Percentiles rank a stretch among this genome's conserved stretches.
phyloP scores from a whole-genome alignment of 805 yeast genomes.

The Saturnispora diversa region DNA sequence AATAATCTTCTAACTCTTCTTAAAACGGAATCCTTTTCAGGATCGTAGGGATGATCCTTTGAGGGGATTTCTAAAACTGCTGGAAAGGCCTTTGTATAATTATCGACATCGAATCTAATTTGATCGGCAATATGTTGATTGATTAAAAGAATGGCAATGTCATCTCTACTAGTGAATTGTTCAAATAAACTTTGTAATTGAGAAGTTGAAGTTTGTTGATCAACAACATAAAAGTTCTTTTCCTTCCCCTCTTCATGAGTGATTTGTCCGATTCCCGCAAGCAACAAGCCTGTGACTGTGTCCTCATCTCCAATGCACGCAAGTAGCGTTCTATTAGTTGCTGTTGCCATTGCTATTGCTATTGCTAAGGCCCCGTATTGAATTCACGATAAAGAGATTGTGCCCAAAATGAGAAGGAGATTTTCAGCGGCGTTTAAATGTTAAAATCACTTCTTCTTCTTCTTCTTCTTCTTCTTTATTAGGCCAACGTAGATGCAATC shows the following conservation, averaged over 20 bases:
- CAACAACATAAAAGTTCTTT: constrained; percentile 75
- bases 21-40: constrained; percentile 93
- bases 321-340: constrained; percentile 61
- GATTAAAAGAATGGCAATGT: constrained; percentile 85
- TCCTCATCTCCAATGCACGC: constrained; percentile 98
- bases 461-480: too few species aligned
- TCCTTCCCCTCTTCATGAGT: constrained; percentile 51
- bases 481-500: too few species aligned
- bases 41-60: constrained; percentile 97
- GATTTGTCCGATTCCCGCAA: constrained; percentile 93
- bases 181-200: constrained; percentile 70
- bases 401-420: neutral
- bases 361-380: too few species aligned
- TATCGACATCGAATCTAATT: constrained; percentile 75
- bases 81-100: constrained; percentile 85
- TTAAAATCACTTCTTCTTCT: too few species aligned
- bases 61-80: constrained; percentile 96
- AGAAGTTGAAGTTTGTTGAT: constrained; percentile 68
- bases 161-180: constrained; percentile 71
- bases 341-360: constrained; percentile 9
- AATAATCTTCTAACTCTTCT: constrained; percentile 90
- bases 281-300: constrained; percentile 87
- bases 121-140: constrained; percentile 93
- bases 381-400: too few species aligned
- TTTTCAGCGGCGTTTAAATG: neutral